Conservation (phyloP, 83 land plant genomes). For the Isoetes engelmannii region DNA sequence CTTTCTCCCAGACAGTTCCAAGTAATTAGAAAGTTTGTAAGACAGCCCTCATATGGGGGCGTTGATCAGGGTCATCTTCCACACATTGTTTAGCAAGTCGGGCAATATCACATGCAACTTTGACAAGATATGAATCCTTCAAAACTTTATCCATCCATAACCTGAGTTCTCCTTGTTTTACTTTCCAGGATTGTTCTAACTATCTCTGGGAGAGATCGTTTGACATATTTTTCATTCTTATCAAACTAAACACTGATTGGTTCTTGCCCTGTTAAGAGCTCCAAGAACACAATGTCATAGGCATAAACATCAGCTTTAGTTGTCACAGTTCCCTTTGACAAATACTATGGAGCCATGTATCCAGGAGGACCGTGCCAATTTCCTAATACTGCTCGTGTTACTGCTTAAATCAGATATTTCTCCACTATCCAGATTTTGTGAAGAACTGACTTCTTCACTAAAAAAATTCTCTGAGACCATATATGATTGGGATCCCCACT, state of each 20-base stretch:
- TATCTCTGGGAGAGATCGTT: background rate
- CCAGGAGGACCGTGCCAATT: background rate
- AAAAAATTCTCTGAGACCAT: background rate
- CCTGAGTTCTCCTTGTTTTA: background rate
- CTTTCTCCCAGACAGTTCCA: slow-evolving; percentile 3
- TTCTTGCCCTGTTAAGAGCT: slow-evolving; percentile 1
- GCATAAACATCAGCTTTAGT: slow-evolving; percentile 2
- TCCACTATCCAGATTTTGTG: background rate
- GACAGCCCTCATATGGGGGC: slow-evolving; percentile 5
- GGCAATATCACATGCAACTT: background rate
- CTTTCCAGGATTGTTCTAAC: background rate
- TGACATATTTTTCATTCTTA: background rate
- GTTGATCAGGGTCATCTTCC: background rate
- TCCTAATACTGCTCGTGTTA: background rate
- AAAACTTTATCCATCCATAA: background rate
- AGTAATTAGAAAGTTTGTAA: background rate
- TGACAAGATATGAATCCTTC: slow-evolving; percentile 1
- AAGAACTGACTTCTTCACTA: background rate
- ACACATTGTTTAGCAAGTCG: background rate
- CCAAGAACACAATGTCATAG: background rate
- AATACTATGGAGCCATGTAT: slow-evolving; percentile 3
- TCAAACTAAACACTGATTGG: background rate
- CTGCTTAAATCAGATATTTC: background rate
- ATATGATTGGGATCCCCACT: slow-evolving; percentile 40
- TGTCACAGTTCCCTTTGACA: background rate